Percentiles rank a stretch among this genome's conserved stretches.
Evolutionary conservation across 805 yeast genomes (phyloP).

Genomic region (Yamadazyma ubonensis): DNA sequence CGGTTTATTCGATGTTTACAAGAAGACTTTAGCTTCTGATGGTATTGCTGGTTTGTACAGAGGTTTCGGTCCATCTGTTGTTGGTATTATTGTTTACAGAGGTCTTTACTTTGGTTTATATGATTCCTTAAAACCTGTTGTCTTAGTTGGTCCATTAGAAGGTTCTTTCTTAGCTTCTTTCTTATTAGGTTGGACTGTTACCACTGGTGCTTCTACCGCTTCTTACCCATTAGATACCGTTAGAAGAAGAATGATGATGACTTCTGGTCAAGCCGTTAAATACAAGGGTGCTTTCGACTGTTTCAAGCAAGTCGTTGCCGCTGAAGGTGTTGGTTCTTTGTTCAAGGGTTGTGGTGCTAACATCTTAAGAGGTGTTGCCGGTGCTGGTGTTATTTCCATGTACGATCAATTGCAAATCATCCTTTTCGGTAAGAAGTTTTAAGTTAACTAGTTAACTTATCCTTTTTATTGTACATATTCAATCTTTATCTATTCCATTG

Average conservation of each 20-base stretch:
- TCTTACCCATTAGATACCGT: slow-evolving; percentile 99
- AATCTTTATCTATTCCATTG: slow-evolving; percentile 14
- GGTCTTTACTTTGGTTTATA: slow-evolving; percentile 98
- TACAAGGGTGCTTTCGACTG: slow-evolving; percentile 94
- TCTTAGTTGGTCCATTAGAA: slow-evolving; percentile 90
- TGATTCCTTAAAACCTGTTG: slow-evolving; percentile 95
- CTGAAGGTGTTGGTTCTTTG: slow-evolving; percentile 90
- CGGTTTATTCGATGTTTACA: slow-evolving; percentile 95
- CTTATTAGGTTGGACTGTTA: slow-evolving; percentile 96
- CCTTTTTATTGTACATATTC: slow-evolving; percentile 14
- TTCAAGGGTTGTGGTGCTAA: slow-evolving; percentile 99
- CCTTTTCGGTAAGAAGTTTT: slow-evolving; percentile 91
- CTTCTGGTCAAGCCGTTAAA: slow-evolving; percentile 98
- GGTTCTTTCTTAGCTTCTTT: slow-evolving; percentile 94
- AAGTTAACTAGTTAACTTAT: slow-evolving; percentile 10
- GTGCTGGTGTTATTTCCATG: slow-evolving; percentile 98
- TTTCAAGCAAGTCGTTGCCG: slow-evolving; percentile 87
- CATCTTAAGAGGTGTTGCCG: slow-evolving; percentile 99
- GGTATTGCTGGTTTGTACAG: slow-evolving; percentile 99
- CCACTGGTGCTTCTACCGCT: slow-evolving; percentile 98
- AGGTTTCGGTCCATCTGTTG: slow-evolving; percentile 98
- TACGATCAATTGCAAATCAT: slow-evolving; percentile 96
- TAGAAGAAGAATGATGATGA: slow-evolving; percentile 99
- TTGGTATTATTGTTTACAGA: slow-evolving; percentile 98
- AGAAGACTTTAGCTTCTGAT: slow-evolving; percentile 90